Base-by-base conservation (phyloP, 306 rosid genomes). In the Arachis hypogaea region DNA sequence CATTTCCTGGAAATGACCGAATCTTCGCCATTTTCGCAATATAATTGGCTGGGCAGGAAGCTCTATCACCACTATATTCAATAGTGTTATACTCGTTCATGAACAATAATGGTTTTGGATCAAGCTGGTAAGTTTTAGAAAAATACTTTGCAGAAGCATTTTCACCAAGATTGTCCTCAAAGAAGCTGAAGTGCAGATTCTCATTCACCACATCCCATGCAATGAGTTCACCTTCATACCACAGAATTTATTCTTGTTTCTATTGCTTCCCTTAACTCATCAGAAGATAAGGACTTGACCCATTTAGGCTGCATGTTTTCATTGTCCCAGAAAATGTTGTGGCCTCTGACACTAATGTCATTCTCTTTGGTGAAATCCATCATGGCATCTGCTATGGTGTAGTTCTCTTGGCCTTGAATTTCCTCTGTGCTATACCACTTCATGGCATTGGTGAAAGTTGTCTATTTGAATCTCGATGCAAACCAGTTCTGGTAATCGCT, bases 161-260 rank as follows among this genome's bases (percentile, higher is more conserved):
- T 64, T 55, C 28, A 3, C 90, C 88, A 0, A 87, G 79, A 2
- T 80, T 80, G 14, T 85, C 88, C 83, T 91, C 94, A 59, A 28
- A 91, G 66, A 86, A 88, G 8, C 78, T 79, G 76, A 82, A 91
- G 77, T 91, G 97, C 36, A 91, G 81, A 85, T 88, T 87, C 81
- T 91, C 92, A 73, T 88, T 88, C 63, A 91, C 68, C 33, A 91
- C 97, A 79, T 91, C 97, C 97, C 94, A 91, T 80, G 90, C 89
- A 77, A 88, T 91, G 38, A 91, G 61, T 47, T 88, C 45, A 40
- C 92, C 94, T 40, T 63, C 79, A 77, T 91, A 88, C 97, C 40
- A 87, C 92, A 46, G 94, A 91, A 1, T 77, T 49, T 8, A 86
- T 73, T 87, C 94, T 85, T 38, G 18, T 73, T 5, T 70, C 69